Base-by-base conservation (phyloP, 2,329 filamentous ascomycete species). In the Aspergillus sp. region DNA sequence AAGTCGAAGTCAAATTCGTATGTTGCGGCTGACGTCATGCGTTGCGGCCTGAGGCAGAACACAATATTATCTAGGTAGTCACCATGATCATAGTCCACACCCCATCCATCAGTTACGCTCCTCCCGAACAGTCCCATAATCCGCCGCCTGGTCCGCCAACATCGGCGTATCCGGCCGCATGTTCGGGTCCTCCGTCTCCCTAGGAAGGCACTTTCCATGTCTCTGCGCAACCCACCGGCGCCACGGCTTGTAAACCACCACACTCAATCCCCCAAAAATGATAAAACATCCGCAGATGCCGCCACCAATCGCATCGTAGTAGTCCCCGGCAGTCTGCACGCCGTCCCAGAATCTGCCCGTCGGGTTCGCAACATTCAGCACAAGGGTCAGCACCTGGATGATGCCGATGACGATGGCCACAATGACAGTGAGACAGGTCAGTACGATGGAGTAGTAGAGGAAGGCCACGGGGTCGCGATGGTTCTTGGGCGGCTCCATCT, bases 301-400 rank as follows among this genome's bases (percentile, higher is more conserved):
- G 1, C 89, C 94, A 9, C 92, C 91, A 43, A 96, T 86, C 54
- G 93, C 82, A 70, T 95, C 90, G 61, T 90, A 96, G 66, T 91
- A 80, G 57, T 96, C 89, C 0, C 88, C 85, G 1, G 88, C 84
- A 0, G 79, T 82, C 46, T 84, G 82, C 0, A 97, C 88, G 0
- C 91, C 92, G 48, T 95, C 86, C 94, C 94, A 97, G 71, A 97
- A 96, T n/a, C 70, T 71, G 0, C 90, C 91, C 14, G 80, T 73
- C 0, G 89, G 87, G 49, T 88, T 78, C 0, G 88, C 86, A 0
- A 93, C 86, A 62, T 92, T 90, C 49, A 89, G 77, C 2, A 90
- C 79, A 9, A 97, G 77, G 2, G 85, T 90, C 10, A 97, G 76
- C 0, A 96, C 75, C 69, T 99, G 94, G 20, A 97, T 81, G 14